A percentile compares a stretch with the other conserved stretches of the same genome.
Conservation (phyloP, 441 rosid genomes). For the Mallotus repandus region DNA sequence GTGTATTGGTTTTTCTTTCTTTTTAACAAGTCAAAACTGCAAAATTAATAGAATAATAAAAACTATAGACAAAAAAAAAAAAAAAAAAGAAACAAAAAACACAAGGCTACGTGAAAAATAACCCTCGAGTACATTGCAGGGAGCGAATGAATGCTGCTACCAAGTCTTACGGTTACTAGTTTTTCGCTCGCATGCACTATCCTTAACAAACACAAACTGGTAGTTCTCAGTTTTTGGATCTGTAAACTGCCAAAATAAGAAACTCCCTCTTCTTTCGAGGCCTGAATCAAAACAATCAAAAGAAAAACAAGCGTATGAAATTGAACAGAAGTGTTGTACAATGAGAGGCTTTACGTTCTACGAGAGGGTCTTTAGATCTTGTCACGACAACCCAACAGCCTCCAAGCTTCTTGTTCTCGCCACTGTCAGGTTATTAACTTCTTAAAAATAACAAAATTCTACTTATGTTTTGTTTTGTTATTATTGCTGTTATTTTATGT, state of each 20-base stretch:
- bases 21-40: too few species aligned
- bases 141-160: background rate
- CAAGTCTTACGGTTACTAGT: constrained; percentile 2
- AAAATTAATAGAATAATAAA: too few species aligned
- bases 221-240: constrained; percentile 5
- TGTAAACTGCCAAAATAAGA: background rate
- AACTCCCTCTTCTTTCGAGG: background rate
- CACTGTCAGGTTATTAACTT: constrained; percentile 13
- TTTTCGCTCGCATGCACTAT: background rate
- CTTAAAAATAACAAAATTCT: too few species aligned
- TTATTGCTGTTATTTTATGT: too few species aligned
- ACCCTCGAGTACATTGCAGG: too few species aligned
- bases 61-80: too few species aligned
- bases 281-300: too few species aligned
- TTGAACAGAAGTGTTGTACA: background rate
- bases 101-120: too few species aligned
- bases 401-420: constrained; percentile 18
- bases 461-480: too few species aligned
- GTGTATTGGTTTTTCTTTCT: too few species aligned
- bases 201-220: background rate
- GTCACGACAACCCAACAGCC: constrained; percentile 18
- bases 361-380: constrained; percentile 12
- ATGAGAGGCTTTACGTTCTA: constrained; percentile 23
- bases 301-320: background rate
- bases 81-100: too few species aligned